These are phyloP conservation scores for Zygotorulaspora florentina DNA, from an alignment of 805 yeast genomes.

Conservation along the genomic window DNA sequence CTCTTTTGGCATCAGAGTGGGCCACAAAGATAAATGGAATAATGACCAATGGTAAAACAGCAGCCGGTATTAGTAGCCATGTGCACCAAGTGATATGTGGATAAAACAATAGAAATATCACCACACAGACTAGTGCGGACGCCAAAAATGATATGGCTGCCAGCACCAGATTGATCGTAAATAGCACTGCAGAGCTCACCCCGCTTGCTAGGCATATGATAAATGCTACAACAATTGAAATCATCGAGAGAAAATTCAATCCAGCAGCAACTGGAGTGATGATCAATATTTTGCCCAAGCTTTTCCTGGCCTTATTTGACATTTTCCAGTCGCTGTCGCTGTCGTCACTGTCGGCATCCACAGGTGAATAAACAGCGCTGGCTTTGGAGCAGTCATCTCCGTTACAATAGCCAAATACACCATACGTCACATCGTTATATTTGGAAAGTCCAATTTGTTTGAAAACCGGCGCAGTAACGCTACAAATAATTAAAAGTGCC, in stretches of 20 bases:
- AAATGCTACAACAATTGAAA: slow-evolving; percentile 38
- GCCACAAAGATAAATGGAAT: slow-evolving; percentile 48
- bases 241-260: slow-evolving; percentile 45
- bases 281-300: slow-evolving; percentile 51
- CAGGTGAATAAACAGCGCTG: slow-evolving; percentile 43
- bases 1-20: slow-evolving; percentile 21
- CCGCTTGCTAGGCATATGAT: slow-evolving; percentile 22
- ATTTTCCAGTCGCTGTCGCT: slow-evolving; percentile 47
- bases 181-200: slow-evolving; percentile 26
- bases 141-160: slow-evolving; percentile 49
- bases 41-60: slow-evolving; percentile 50
- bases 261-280: slow-evolving; percentile 67
- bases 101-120: slow-evolving; percentile 52
- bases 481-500: slow-evolving; percentile 58
- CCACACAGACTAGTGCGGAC: slow-evolving; percentile 52
- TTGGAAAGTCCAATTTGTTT: slow-evolving; percentile 41
- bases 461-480: slow-evolving; percentile 59
- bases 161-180: slow-evolving; percentile 44
- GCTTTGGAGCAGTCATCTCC: slow-evolving; percentile 41
- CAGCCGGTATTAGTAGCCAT: slow-evolving; percentile 68
- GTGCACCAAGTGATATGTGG: slow-evolving; percentile 69
- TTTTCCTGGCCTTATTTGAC: slow-evolving; percentile 43
- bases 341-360: slow-evolving; percentile 29
- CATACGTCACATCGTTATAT: slow-evolving; percentile 46
- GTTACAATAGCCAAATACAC: slow-evolving; percentile 64